A percentile compares a stretch with the other conserved stretches of the same genome.
Evolutionary conservation across 2,329 filamentous ascomycete species (phyloP).

Genomic region (Fusarium luffae): DNA sequence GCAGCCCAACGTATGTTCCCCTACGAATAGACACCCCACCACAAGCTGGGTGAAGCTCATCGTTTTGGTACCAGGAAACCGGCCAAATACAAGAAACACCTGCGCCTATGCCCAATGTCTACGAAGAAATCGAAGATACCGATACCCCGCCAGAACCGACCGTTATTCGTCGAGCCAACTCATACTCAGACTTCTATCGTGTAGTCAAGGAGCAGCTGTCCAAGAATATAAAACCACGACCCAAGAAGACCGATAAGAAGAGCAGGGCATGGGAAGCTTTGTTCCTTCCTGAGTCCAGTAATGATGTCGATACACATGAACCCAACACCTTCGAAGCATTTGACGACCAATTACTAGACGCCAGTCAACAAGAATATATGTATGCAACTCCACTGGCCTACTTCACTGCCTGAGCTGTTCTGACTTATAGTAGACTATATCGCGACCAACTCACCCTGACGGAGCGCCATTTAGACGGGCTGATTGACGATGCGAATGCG

Average conservation of each 20-base stretch:
- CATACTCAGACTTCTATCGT: conserved; percentile 80
- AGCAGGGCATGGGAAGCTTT: conserved; percentile 64
- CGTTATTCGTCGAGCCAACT: conserved; percentile 74
- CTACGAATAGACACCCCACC: conserved; percentile 17
- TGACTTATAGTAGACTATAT: conserved; percentile 69
- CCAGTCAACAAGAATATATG: conserved; percentile 87
- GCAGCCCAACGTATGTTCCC: conserved; percentile 65
- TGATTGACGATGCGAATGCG: conserved; percentile 80
- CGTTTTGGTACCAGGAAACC: conserved; percentile 58
- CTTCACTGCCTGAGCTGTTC: conserved; percentile 23
- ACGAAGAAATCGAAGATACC: conserved; percentile 66
- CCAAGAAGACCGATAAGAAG: conserved; percentile 53
- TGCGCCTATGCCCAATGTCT: conserved; percentile 67
- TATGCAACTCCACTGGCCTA: conserved; percentile 56
- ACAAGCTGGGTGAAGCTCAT: conserved; percentile 43
- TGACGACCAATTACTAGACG: conserved; percentile 77
- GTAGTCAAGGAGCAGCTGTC: conserved; percentile 67
- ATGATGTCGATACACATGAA: conserved; percentile 42
- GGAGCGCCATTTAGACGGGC: conserved; percentile 81
- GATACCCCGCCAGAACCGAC: conserved; percentile 74
- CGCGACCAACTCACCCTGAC: conserved; percentile 84
- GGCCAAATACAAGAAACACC: conserved; percentile 62
- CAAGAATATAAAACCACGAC: conserved; percentile 59
- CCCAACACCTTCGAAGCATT: conserved; percentile 50
- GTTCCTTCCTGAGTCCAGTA: conserved; percentile 46